Base-by-base conservation (phyloP, 2,329 filamentous ascomycete genomes). In the Leptoxyphium fumago region DNA sequence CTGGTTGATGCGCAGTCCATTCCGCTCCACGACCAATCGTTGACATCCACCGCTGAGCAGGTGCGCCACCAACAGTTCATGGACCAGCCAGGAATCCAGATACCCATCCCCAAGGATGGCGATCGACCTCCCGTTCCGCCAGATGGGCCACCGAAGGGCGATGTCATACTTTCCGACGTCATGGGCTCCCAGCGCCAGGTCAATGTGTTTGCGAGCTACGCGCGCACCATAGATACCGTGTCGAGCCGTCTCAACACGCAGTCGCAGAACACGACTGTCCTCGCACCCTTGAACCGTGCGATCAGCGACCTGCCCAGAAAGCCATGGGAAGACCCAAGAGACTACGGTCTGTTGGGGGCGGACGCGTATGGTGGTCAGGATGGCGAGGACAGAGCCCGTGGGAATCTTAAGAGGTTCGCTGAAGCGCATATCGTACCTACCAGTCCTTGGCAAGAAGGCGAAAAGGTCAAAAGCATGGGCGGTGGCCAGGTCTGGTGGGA, bases 401-500 rank as follows among this genome's bases (percentile, higher is more conserved):
- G 67, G 51, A 96, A 96, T 56, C 61, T 96, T 49, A 72, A 73
- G 56, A 70, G 75, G 34, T 96, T 96, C 61, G 84, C 94, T 1
- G 81, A 93, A 65, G 81, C 82, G 39, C 91, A 98, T 64, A 72
- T 95, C 43, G 73, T 96, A 4, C 72, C 78, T 0, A 63, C 65
- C 4, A 84, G 77, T 55, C 86, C 87, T 1, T 96, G 89, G 88
- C 63, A 68, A 21, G 77, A 83, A 50, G 69, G 70, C 2, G 66
- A 74, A 50, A 86, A 80, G 63, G 70, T 75, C 1, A 74, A 78
- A 65, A 83, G 83, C 0, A 53, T 86, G 41, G 68, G 79, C 8
- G 82, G 82, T 0, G 72, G 72, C 44, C 77, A 83, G 52, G 59
- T 96, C 40, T 94, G 82, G 81, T 96, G 87, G 85, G 82, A 87